Base-by-base conservation (phyloP, 2,329 filamentous ascomycete species). In the Cladosporium velox region DNA sequence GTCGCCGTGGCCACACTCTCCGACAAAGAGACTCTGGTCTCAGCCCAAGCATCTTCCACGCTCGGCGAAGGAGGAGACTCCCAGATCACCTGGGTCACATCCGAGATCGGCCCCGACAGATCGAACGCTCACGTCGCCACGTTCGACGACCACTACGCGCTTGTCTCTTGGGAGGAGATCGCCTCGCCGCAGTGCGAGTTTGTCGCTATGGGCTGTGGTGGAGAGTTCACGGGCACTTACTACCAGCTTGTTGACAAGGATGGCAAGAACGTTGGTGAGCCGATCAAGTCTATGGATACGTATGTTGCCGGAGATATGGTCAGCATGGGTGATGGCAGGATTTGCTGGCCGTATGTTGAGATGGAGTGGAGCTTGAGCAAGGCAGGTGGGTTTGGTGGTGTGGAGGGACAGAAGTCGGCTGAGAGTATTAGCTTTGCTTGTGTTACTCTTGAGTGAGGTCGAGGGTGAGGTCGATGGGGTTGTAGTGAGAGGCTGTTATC, bases 271-370 rank as follows among this genome's bases (percentile, higher is more conserved):
- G 77, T 87, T 41, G 86, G 86, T 24, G 76, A 80, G 18, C 76
- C 84, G 1, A 71, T 87, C 66, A 79, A 78, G 64, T 82, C 80
- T n/a, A 80, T 74, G 14, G 80, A 87, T 72, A 82, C 83, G n/a
- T 86, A 81, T 70, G 85, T 89, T 55, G 84, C 86, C 8, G 87
- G 87, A 47, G 87, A 89, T 71, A 87, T 88, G 81, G 85, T 86
- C 12, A 87, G 84, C 35, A 83, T 87, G 79, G 70, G 77, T n/a
- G 84, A 87, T 67, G 84, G 83, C 26, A 80, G 84, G 58, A 80
- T 89, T 70, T 88, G 87, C 80, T 89, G 85, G 85, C 85, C 85
- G 30, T 87, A 87, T 68, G 84, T 86, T 63, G 79, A 79, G 73
- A 86, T 86, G 83, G 78, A 78, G 38, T 87, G 85, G 85, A 76